Base-by-base conservation (phyloP, 345 rosid genomes). In the Eucalyptus lansdowneana region DNA sequence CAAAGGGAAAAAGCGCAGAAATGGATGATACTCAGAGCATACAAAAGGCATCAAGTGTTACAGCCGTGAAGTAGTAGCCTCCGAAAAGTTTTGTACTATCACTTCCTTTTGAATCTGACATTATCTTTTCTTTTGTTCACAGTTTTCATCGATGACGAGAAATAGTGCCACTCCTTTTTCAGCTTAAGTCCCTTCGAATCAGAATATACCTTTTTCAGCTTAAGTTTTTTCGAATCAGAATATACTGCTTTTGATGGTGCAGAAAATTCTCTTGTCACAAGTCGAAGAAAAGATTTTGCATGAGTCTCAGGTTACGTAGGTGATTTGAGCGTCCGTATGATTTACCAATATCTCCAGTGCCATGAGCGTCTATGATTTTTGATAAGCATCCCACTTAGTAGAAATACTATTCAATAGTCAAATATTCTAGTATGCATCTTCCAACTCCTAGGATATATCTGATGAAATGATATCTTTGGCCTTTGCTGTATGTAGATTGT, bases 1-100 rank as follows among this genome's bases (percentile, higher is more conserved):
- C 88, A 88, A 90, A 91, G 90, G 60, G 89, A 86, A 89, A 93
- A 91, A 88, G 89, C 50, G 87, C 87, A 83, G 51, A 50, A 42
- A 69, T 87, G 50, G 86, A 54, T 88, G 76, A 54, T 87, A 58
- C 87, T 88, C 86, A 90, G 50, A 81, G 89, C 88, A 87, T 83
- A 87, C 67, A 60, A 51, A 60, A 60, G 89, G 89, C 47, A 87
- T 88, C 72, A 50, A 53, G 72, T 53, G 67, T 80, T 42, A 56
- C 19, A 89, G 89, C 91, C 92, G 47, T 22, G 88, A 87, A 86
- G 51, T 86, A 49, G 88, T 86, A 67, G 83, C 87, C 89, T 88
- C 89, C 83, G 16, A 45, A 54, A 44, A 42, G n/a, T 69, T 14
- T 86, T 87, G 56, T 40, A 24, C n/a, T 34, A 47, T 44, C 6